These are phyloP conservation scores for Colletotrichum zoysiae DNA, from an alignment of 2,329 filamentous ascomycete species.

Conservation along the genomic window DNA sequence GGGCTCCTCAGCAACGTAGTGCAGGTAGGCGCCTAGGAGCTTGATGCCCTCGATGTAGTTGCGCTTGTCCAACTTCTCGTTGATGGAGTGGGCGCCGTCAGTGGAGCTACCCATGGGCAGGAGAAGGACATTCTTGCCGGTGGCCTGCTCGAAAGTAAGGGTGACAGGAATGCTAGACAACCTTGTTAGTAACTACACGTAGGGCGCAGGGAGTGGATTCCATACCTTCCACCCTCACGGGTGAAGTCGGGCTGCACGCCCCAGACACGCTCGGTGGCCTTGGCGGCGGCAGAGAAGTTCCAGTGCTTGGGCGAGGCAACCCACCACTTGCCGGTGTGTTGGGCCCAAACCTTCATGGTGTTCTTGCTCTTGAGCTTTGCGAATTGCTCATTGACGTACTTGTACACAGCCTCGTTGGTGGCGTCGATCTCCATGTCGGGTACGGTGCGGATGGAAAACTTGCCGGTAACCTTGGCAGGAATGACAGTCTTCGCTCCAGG, in stretches of 20 bases:
- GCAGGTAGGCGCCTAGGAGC: conserved; percentile 92
- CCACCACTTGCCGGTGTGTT: conserved; percentile 99
- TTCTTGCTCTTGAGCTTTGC: conserved; percentile 94
- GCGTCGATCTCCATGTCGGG: conserved; percentile 95
- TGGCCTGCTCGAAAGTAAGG: conserved; percentile 96
- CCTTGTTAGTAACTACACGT: neutral
- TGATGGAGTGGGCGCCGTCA: conserved; percentile 96
- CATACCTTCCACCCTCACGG: conserved; percentile 89
- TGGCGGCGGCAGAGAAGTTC: conserved; percentile 95
- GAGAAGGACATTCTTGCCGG: conserved; percentile 96
- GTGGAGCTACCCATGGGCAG: conserved; percentile 98
- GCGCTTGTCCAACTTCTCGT: conserved; percentile 96
- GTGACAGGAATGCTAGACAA: conserved; percentile 87
- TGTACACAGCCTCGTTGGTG: conserved; percentile 87
- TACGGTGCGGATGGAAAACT: conserved; percentile 98
- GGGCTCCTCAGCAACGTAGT: conserved; percentile 94
- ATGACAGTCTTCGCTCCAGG: conserved; percentile 98
- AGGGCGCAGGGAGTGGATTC: conserved; percentile 33
- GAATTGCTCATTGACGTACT: conserved; percentile 86
- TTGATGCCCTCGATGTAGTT: conserved; percentile 99
- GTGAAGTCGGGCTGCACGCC: conserved; percentile 95
- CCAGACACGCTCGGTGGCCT: conserved; percentile 97
- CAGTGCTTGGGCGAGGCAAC: conserved; percentile 97
- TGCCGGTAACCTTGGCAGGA: conserved; percentile 96
- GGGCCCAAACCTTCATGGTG: conserved; percentile 81